Conservation (phyloP, 495 filamentous ascomycete genomes). For the Penicillium argentinense region DNA sequence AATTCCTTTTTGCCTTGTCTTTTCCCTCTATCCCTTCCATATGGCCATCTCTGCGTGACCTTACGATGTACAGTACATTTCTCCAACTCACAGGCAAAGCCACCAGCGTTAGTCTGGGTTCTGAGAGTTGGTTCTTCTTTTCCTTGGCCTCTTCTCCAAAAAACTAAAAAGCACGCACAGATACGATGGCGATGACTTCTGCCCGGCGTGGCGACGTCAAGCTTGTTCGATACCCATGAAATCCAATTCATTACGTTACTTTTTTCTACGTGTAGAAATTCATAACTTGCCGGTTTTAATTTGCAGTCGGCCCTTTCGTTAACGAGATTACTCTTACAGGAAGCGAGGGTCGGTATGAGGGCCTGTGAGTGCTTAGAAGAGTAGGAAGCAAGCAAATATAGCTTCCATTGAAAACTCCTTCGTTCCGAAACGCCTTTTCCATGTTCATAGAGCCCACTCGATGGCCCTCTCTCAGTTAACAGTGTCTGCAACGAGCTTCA, state of each 20-base stretch:
- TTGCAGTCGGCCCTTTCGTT: no score
- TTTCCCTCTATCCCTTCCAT: conserved; percentile 6
- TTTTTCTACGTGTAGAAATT: background rate
- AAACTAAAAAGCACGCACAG: conserved; percentile 14
- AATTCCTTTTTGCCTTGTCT: conserved; percentile 4
- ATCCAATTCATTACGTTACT: conserved; percentile 20
- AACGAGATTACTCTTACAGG: no score
- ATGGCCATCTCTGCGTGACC: conserved; percentile 1
- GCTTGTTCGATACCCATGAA: conserved; percentile 40
- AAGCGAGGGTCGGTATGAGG: no score
- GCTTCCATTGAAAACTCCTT: no score
- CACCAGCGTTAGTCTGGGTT: no score
- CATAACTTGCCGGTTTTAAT: background rate
- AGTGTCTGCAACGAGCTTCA: conserved; percentile 68
- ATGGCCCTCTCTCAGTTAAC: conserved; percentile 16
- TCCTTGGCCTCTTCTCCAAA: no score
- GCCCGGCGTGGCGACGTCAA: conserved; percentile 17
- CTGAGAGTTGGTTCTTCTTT: no score
- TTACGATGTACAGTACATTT: conserved; percentile 24
- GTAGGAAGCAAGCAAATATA: no score
- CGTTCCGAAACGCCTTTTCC: background rate
- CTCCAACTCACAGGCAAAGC: no score
- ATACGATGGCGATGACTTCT: conserved; percentile 14
- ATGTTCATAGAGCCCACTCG: background rate
- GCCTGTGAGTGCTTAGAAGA: no score